These are phyloP conservation scores for Rhizopus sp. DNA, from an alignment of 371 early-diverging fungal species.

Conservation along the genomic window DNA sequence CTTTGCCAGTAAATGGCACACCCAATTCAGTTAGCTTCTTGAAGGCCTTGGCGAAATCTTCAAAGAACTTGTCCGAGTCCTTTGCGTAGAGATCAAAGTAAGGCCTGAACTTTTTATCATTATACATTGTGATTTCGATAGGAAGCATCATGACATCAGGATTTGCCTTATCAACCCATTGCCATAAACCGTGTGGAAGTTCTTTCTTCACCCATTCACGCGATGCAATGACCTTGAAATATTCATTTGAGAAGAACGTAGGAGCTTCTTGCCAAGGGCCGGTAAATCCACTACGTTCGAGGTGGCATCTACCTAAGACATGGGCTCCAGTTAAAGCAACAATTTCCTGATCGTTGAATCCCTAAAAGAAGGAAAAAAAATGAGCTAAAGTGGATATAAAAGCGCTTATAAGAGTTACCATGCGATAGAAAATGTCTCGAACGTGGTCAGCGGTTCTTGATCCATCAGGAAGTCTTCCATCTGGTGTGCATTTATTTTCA, in stretches of 20 bases:
- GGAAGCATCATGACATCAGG: slow-evolving; percentile 55
- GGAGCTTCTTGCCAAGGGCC: slow-evolving; percentile 92
- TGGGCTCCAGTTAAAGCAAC: slow-evolving; percentile 94
- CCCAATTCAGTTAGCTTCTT: slow-evolving; percentile 89
- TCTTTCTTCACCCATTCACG: slow-evolving; percentile 84
- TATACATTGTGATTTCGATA: slow-evolving; percentile 44
- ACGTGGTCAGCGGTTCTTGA: slow-evolving; percentile 65
- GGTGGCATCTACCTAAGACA: slow-evolving; percentile 94
- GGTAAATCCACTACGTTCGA: slow-evolving; percentile 85
- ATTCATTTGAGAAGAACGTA: slow-evolving; percentile 87
- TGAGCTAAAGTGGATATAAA: neutral
- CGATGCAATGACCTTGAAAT: slow-evolving; percentile 76
- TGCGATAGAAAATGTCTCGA: slow-evolving; percentile 70
- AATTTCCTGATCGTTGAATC: slow-evolving; percentile 95
- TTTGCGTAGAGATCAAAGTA: slow-evolving; percentile 85
- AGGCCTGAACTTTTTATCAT: slow-evolving; percentile 73
- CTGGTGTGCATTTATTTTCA: slow-evolving; percentile 63
- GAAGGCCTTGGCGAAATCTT: slow-evolving; percentile 85
- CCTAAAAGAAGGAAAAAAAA: slow-evolving; percentile 31
- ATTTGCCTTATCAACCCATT: slow-evolving; percentile 80
- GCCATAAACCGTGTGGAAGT: slow-evolving; percentile 78
- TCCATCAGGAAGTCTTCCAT: slow-evolving; percentile 87
- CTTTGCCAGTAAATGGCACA: slow-evolving; percentile 66
- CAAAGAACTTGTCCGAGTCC: slow-evolving; percentile 76
- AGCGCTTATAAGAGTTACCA: slow-evolving; percentile 34